These are phyloP conservation scores for Hydrangea macrophylla DNA, from an alignment of 148 eudicot genomes.

Conservation along the genomic window DNA sequence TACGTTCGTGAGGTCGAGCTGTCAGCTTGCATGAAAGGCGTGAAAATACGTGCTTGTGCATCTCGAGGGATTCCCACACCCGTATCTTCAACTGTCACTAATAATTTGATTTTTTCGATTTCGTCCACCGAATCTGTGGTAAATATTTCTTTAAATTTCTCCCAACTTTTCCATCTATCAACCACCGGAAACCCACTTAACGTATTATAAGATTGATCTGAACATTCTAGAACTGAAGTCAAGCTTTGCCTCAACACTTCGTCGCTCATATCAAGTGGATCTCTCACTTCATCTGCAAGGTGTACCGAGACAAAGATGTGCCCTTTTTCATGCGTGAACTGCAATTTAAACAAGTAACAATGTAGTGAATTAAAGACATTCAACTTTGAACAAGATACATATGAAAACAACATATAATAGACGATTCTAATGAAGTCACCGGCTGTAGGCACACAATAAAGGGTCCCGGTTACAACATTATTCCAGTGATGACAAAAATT, in stretches of 20 bases:
- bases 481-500: background rate
- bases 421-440: background rate
- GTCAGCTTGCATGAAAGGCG: slow-evolving; percentile 97
- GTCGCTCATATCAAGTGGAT: slow-evolving; percentile 41
- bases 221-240: slow-evolving; percentile 19
- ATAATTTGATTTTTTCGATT: slow-evolving; percentile 39
- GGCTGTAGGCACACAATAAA: background rate
- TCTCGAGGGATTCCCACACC: slow-evolving; percentile 81
- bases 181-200: slow-evolving; percentile 75
- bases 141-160: slow-evolving; percentile 34
- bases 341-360: slow-evolving; percentile 19
- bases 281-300: slow-evolving; percentile 62
- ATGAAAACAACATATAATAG: background rate
- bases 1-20: slow-evolving; percentile 86
- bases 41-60: slow-evolving; percentile 71
- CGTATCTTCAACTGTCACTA: slow-evolving; percentile 87
- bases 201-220: slow-evolving; percentile 32
- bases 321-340: slow-evolving; percentile 80
- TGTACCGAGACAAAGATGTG: slow-evolving; percentile 89
- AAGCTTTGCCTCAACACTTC: slow-evolving; percentile 52
- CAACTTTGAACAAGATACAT: background rate
- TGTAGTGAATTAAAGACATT: background rate
- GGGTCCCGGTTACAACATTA: background rate
- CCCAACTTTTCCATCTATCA: slow-evolving; percentile 72
- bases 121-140: slow-evolving; percentile 21